These are phyloP conservation scores for Russula sp. DNA, from an alignment of 768 basidiomycete species.

Conservation along the genomic window DNA sequence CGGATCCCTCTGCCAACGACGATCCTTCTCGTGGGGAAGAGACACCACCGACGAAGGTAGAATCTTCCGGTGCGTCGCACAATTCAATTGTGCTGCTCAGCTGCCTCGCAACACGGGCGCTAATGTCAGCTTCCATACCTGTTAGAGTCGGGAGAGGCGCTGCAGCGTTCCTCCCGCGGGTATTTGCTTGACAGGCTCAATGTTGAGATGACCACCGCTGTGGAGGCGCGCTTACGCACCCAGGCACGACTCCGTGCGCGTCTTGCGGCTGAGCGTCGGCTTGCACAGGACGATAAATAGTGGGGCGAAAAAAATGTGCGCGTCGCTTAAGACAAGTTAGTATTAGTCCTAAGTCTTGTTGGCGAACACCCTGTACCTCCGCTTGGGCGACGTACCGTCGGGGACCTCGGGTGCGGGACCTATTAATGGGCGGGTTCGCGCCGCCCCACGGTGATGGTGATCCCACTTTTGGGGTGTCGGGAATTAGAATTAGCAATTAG, in stretches of 20 bases:
- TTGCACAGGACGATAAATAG: neutral
- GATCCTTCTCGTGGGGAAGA: constrained; percentile 7
- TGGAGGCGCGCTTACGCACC: constrained; percentile 19
- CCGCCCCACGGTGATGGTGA: neutral
- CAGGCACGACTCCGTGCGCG: constrained; percentile 21
- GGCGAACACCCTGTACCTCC: neutral
- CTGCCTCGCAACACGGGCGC: constrained; percentile 16
- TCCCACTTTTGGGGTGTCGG: neutral
- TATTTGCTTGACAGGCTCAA: constrained; percentile 40
- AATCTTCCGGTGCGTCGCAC: neutral
- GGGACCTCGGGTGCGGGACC: neutral
- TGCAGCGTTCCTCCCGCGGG: constrained; percentile 30
- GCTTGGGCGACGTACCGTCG: neutral
- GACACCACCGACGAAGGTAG: neutral
- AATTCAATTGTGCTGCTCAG: constrained; percentile 19
- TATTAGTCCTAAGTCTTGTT: neutral
- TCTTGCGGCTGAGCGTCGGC: constrained; percentile 10
- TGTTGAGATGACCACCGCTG: constrained; percentile 37
- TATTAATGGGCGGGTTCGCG: neutral
- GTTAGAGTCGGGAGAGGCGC: neutral
- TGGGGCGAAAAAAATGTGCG: neutral
- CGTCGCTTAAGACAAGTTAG: neutral
- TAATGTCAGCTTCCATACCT: neutral
- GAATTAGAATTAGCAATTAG: constrained; percentile 2
- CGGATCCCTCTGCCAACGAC: constrained; percentile 6